Base-by-base conservation (phyloP, 2,329 filamentous ascomycete species). In the Coniochaeta pulveracea region DNA sequence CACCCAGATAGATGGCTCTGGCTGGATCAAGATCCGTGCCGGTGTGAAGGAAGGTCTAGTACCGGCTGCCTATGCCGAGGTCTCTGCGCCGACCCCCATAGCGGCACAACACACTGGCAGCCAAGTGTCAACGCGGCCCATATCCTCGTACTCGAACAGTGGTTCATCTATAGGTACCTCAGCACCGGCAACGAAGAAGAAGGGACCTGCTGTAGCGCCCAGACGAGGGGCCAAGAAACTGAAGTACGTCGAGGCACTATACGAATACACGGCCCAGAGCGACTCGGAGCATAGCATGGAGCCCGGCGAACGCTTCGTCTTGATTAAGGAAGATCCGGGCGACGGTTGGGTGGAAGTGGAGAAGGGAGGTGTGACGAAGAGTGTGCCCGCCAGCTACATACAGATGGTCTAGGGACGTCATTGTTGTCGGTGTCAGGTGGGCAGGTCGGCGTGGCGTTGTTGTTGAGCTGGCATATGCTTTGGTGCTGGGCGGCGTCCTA, bases 321-420 rank as follows among this genome's bases (percentile, higher is more conserved):
- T 98, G 19, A 76, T 95, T 40, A 86, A 79, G 47, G 78, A 84
- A 36, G 89, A 96, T 51, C 72, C 78, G 0, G 91, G 91, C 2
- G 91, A 96, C 60, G 91, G 91, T 1, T 98, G 91, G 91, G 85
- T 80, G 18, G 91, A 96, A 61, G 91, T 98, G 12, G 91, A 96
- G 62, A 86, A 85, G 56, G 86, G 85, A 12, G 88, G 88, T 2
- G 64, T 77, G 25, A 85, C 79, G 31, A 88, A 78, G 51, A 94
- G 86, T 54, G 91, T 98, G 34, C 91, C 91, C 28, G 88, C 88
- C 23, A 93, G 85, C 55, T 98, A 96, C 62, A 73, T 96, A 38
- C 81, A 86, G 57, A 72, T 80, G 48, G 74, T 84, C 33, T 81
- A 63, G 57, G n/a, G n/a, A n/a, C n/a, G n/a, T 26, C n/a, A n/a